Conservation (phyloP, 2,329 filamentous ascomycete species). For the Alternaria sp. region DNA sequence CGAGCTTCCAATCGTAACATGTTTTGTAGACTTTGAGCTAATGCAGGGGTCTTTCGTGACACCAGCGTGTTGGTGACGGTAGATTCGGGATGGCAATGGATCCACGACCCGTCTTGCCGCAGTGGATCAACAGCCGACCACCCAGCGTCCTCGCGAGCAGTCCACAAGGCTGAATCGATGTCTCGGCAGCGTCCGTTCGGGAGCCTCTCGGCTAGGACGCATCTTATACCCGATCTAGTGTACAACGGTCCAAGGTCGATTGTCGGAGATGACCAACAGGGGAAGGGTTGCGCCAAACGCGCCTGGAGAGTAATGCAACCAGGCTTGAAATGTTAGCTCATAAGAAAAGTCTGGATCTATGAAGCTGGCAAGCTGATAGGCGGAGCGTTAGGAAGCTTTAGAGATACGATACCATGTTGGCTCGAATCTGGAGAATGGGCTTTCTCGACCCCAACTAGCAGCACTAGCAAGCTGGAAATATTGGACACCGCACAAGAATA, state of each 20-base stretch:
- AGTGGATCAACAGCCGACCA: slow-evolving; percentile 4
- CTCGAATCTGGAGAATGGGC: background rate
- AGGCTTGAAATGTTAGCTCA: background rate
- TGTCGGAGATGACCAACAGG: background rate
- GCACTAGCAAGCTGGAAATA: background rate
- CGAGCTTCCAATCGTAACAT: background rate
- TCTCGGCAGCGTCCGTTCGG: slow-evolving; percentile 2
- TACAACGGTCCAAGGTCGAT: background rate
- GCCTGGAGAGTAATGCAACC: background rate
- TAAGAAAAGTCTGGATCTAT: background rate
- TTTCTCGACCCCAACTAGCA: background rate
- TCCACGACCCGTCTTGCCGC: slow-evolving; percentile 8
- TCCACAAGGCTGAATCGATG: slow-evolving; percentile 2
- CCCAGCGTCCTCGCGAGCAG: background rate
- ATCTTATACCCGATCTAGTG: background rate
- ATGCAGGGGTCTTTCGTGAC: slow-evolving; percentile 1
- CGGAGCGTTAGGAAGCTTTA: background rate
- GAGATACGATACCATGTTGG: background rate
- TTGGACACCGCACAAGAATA: background rate
- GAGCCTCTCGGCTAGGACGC: background rate
- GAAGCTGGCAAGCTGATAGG: background rate
- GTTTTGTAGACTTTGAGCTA: background rate
- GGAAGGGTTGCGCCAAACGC: background rate
- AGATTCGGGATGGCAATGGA: background rate
- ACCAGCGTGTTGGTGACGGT: slow-evolving; percentile 6